These are phyloP conservation scores for Thielaviopsis populi DNA, from an alignment of 2,329 filamentous ascomycete species.

Conservation along the genomic window DNA sequence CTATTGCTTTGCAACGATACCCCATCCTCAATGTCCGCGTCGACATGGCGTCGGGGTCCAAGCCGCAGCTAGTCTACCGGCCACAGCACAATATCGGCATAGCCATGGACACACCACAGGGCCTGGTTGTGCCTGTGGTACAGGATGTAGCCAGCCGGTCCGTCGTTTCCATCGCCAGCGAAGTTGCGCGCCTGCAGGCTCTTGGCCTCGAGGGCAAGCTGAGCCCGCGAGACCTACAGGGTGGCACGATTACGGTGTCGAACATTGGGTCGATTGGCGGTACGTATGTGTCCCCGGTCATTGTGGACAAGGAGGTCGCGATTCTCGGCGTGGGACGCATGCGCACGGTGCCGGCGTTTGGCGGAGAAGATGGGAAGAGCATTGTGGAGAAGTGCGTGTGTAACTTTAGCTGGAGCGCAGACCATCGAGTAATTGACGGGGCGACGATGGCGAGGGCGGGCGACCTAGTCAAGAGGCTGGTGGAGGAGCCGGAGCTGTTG, in stretches of 20 bases:
- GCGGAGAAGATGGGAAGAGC: slow-evolving; percentile 31
- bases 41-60: slow-evolving; percentile 42
- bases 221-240: slow-evolving; percentile 56
- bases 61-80: slow-evolving; percentile 63
- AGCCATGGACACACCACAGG: slow-evolving; percentile 82
- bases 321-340: slow-evolving; percentile 81
- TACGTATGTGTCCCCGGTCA: slow-evolving; percentile 78
- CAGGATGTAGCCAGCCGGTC: slow-evolving; percentile 65
- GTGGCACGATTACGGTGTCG: slow-evolving; percentile 86
- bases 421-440: slow-evolving; percentile 87
- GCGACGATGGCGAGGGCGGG: slow-evolving; percentile 88
- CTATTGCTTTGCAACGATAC: slow-evolving; percentile 64
- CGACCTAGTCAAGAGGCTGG: slow-evolving; percentile 57
- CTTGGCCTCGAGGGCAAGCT: slow-evolving; percentile 65
- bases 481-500: slow-evolving; percentile 82
- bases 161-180: slow-evolving; percentile 61
- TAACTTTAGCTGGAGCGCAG: slow-evolving; percentile 92
- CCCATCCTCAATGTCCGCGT: slow-evolving; percentile 80
- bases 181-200: slow-evolving; percentile 57
- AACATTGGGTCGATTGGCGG: slow-evolving; percentile 95
- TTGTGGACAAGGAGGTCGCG: slow-evolving; percentile 79
- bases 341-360: slow-evolving; percentile 66
- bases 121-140: slow-evolving; percentile 83
- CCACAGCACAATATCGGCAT: slow-evolving; percentile 87
- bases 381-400: slow-evolving; percentile 65